Base-by-base conservation (phyloP, 176 grass and related monocot genomes). In the Metroxylon sagu region DNA sequence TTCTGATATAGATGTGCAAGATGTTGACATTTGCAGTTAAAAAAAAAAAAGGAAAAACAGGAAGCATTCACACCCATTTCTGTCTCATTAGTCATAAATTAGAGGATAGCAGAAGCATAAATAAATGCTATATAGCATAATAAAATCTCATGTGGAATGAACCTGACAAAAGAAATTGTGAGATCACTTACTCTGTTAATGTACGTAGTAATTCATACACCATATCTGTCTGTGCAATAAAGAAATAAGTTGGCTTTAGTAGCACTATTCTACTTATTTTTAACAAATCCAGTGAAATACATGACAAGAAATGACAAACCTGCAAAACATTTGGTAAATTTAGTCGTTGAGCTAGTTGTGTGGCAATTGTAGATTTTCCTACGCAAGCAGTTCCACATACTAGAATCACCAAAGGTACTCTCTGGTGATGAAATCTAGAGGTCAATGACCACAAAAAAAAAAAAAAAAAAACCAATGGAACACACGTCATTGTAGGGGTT, bases 291-390 rank as follows among this genome's bases (percentile, higher is more conserved):
- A 39, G 7, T 39, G 7, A 39, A 39, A 39, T 39, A 10, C 35
- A 39, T 39, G 35, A 39, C 2, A 60, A 74, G 48, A 76, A 54
- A 35, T 39, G 35, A 39, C 35, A 76, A 66, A 96, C 92, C 84
- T 96, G 92, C 59, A 96, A 82, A 74, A 96, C 90, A 76, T 95
- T 95, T 71, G 90, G 90, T 56, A 95, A 69, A 77, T 95, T 95
- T 28, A 95, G 80, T 76, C 87, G 85, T 81, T 90, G 86, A 72
- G 92, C 86, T 69, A 96, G 87, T 54, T 96, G 92, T 15, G 92
- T 96, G 26, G 92, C 92, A 55, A 96, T 89, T 80, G 92, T 96
- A 67, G 92, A 96, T 82, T 96, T 96, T 49, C 92, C 92, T 4
- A 84, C 87, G 72, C 92, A 96, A 61, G 87, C 92, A 80, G 92